A percentile compares a stretch with the other conserved stretches of the same genome.
Evolutionary conservation across 2,329 filamentous ascomycete species (phyloP).

Genomic region (Aureobasidium subglaciale): DNA sequence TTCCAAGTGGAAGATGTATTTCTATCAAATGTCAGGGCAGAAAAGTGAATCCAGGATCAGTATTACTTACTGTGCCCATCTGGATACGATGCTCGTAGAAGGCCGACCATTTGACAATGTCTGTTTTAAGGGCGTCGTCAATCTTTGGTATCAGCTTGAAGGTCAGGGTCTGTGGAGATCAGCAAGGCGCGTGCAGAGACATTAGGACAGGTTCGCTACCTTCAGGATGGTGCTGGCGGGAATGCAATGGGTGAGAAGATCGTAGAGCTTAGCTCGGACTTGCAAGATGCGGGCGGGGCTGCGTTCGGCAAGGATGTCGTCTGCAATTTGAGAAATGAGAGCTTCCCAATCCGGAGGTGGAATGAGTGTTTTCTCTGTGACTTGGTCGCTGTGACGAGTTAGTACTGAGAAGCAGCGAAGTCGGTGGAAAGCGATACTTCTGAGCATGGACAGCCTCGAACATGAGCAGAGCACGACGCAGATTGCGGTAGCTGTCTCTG

Average conservation of each 20-base stretch:
- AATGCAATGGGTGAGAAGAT: conserved; percentile 94
- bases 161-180: conserved; percentile 58
- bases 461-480: conserved; percentile 88
- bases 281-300: conserved; percentile 82
- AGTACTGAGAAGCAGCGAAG: conserved; percentile 26
- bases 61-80: conserved; percentile 56
- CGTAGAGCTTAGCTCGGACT: conserved; percentile 91
- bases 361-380: conserved; percentile 79
- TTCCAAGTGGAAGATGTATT: conserved; percentile 96
- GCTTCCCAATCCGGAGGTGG: conserved; percentile 97
- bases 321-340: conserved; percentile 79
- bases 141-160: conserved; percentile 86
- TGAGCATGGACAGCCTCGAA: conserved; percentile 95
- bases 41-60: neutral
- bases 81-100: conserved; percentile 96
- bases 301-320: conserved; percentile 87
- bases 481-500: conserved; percentile 80
- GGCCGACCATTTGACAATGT: conserved; percentile 91
- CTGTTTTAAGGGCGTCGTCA: conserved; percentile 81
- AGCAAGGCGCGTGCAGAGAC: neutral
- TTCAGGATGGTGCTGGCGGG: conserved; percentile 90
- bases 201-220: conserved; percentile 28
- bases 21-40: conserved; percentile 35
- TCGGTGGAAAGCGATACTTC: conserved; percentile 56
- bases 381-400: conserved; percentile 63